Conservation (phyloP, 2,329 filamentous ascomycete species). For the Myriosclerotinia curreyana region DNA sequence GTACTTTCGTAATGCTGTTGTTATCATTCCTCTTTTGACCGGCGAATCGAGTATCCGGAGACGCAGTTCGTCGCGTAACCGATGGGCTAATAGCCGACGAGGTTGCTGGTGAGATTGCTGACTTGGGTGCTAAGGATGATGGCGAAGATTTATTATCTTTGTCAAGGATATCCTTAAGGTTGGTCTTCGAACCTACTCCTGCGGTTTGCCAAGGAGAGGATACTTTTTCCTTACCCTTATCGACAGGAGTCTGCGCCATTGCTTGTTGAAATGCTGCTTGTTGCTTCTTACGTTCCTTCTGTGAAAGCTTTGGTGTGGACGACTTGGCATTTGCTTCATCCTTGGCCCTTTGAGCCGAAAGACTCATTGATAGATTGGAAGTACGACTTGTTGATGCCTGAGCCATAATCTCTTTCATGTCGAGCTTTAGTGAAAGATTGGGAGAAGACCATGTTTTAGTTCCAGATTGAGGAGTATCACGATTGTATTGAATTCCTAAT, state of each 20-base stretch:
- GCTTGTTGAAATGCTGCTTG: slow-evolving; percentile 50
- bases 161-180: slow-evolving; percentile 50
- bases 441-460: slow-evolving; percentile 38
- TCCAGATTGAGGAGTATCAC: slow-evolving; percentile 19
- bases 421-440: slow-evolving; percentile 35
- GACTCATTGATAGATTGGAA: slow-evolving; percentile 50
- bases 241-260: slow-evolving; percentile 42
- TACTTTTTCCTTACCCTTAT: slow-evolving; percentile 42
- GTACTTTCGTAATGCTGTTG: slow-evolving; percentile 24
- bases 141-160: slow-evolving; percentile 35
- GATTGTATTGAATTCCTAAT: slow-evolving; percentile 9
- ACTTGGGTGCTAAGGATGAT: slow-evolving; percentile 35
- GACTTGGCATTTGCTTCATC: slow-evolving; percentile 40
- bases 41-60: slow-evolving; percentile 60
- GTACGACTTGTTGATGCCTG: slow-evolving; percentile 56
- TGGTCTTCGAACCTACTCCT: slow-evolving; percentile 47
- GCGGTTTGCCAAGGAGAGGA: slow-evolving; percentile 66
- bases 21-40: slow-evolving; percentile 47
- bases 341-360: slow-evolving; percentile 49
- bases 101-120: slow-evolving; percentile 28
- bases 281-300: slow-evolving; percentile 86
- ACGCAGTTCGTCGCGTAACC: slow-evolving; percentile 50
- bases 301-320: slow-evolving; percentile 66
- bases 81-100: slow-evolving; percentile 37
- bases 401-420: slow-evolving; percentile 80